These are phyloP conservation scores for Bryoglossum gracile DNA, from an alignment of 495 filamentous ascomycete species.

Conservation along the genomic window DNA sequence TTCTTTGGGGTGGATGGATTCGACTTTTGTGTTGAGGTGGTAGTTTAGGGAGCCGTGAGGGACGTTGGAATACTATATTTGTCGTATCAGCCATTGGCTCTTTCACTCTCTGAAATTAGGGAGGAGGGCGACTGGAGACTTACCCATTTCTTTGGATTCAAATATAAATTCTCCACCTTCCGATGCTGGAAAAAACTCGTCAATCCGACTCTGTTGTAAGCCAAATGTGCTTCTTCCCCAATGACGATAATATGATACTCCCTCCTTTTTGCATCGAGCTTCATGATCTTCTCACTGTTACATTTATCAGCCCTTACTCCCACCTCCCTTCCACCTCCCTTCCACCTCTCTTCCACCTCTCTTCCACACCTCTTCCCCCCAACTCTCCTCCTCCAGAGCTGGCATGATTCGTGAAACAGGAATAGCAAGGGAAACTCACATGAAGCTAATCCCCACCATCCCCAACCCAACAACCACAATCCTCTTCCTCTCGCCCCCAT, in stretches of 20 bases:
- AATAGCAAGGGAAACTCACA: conserved; percentile 46
- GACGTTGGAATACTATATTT: conserved; percentile 19
- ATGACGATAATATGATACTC: conserved; percentile 86
- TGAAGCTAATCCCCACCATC: conserved; percentile 94
- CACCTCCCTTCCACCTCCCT: conserved; percentile 28
- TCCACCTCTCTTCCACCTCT: not conserved
- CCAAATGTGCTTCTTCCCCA: conserved; percentile 85
- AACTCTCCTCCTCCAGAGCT: too few relatives aligned
- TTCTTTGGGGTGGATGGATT: conserved; percentile 52
- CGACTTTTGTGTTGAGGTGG: conserved; percentile 77
- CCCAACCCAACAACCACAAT: conserved; percentile 87
- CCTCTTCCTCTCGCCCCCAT: conserved; percentile 44
- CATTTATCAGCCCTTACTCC: not conserved
- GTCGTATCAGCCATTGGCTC: too few relatives aligned
- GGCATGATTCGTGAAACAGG: not conserved
- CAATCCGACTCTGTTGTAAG: conserved; percentile 94
- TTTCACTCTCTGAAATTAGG: too few relatives aligned
- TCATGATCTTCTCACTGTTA: conserved; percentile 81
- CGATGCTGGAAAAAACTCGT: conserved; percentile 91
- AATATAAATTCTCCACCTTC: conserved; percentile 80
- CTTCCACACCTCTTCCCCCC: conserved; percentile 29
- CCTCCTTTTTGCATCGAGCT: conserved; percentile 66
- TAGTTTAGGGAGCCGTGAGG: conserved; percentile 51
- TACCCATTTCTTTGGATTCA: conserved; percentile 81
- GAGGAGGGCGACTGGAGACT: not conserved